Evolutionary conservation across 1,284 basidiomycete species (phyloP).

Genomic region (Fomes fomentarius): DNA sequence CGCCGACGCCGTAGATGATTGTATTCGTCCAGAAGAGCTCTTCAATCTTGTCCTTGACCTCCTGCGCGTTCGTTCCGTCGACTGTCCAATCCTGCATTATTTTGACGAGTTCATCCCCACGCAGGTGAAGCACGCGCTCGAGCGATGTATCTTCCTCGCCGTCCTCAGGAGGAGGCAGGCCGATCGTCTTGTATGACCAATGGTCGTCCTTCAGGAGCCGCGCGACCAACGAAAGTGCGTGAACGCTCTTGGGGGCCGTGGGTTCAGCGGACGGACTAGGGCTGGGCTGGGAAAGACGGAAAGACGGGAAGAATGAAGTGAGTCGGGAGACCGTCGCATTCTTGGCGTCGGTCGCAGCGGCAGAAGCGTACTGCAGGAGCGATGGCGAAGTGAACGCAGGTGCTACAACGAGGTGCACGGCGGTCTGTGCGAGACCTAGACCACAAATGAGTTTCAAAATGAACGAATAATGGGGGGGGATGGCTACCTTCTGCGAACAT

Average conservation of each 20-base stretch:
- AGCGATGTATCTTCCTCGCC: slow-evolving; percentile 20
- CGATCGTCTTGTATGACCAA: slow-evolving; percentile 42
- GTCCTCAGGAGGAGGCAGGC: slow-evolving; percentile 38
- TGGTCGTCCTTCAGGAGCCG: slow-evolving; percentile 40
- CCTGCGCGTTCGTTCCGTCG: slow-evolving; percentile 34
- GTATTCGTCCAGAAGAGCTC: slow-evolving; percentile 43
- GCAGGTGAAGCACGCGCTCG: slow-evolving; percentile 29
- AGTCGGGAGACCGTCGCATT: not conserved
- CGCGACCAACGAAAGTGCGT: slow-evolving; percentile 41
- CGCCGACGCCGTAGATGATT: slow-evolving; percentile 44
- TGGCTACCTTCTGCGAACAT: slow-evolving; percentile 62
- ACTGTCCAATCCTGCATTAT: slow-evolving; percentile 55
- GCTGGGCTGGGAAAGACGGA: slow-evolving; percentile 12
- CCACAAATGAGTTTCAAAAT: not conserved
- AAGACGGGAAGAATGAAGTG: slow-evolving; percentile 3
- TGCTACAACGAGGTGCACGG: slow-evolving; percentile 30
- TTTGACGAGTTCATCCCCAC: slow-evolving; percentile 42
- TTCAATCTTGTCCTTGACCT: slow-evolving; percentile 44
- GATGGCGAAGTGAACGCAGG: slow-evolving; percentile 29
- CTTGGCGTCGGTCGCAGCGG: not conserved
- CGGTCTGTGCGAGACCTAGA: slow-evolving; percentile 40
- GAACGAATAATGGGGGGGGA: too few species aligned
- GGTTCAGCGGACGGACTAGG: slow-evolving; percentile 20
- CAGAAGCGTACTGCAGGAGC: slow-evolving; percentile 26
- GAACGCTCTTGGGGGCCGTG: slow-evolving; percentile 24